Evolutionary conservation across 2,329 filamentous ascomycete genomes (phyloP).

Genomic region (Diaporthe helianthi): DNA sequence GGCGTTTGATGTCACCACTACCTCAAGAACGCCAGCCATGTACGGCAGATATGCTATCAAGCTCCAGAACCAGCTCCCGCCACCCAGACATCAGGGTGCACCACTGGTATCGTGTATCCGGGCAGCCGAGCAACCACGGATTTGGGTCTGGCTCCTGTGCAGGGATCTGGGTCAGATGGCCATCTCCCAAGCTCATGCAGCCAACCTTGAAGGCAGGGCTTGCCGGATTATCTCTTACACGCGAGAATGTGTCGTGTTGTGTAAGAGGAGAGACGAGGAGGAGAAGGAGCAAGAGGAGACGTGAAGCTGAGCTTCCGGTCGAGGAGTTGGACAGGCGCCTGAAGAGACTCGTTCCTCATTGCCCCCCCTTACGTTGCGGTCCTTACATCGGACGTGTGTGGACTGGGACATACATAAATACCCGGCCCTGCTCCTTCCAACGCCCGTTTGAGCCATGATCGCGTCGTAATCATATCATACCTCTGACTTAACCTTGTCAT

Average conservation of each 20-base stretch:
- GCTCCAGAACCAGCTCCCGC: conserved; percentile 6
- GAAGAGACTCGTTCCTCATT: background rate
- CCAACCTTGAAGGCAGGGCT: background rate
- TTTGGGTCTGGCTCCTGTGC: background rate
- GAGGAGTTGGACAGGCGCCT: background rate
- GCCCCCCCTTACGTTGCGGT: background rate
- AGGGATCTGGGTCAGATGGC: conserved; percentile 24
- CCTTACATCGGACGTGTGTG: background rate
- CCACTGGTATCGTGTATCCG: conserved; percentile 1
- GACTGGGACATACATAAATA: conserved; percentile 29
- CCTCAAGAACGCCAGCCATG: background rate
- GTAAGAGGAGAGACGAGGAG: background rate
- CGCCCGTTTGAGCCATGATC: background rate
- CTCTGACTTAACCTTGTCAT: background rate
- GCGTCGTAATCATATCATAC: conserved; percentile 3
- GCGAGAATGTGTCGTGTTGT: background rate
- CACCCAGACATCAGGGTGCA: conserved; percentile 22
- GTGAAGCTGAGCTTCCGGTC: background rate
- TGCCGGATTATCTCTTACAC: conserved; percentile 19
- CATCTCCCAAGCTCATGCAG: conserved; percentile 17
- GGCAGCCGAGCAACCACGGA: background rate
- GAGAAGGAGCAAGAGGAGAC: background rate
- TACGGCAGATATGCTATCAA: background rate
- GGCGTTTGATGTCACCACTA: conserved; percentile 28
- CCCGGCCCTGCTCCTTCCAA: conserved; percentile 24